These are phyloP conservation scores for Extremus antarcticus DNA, from an alignment of 495 filamentous ascomycete species.

Conservation along the genomic window DNA sequence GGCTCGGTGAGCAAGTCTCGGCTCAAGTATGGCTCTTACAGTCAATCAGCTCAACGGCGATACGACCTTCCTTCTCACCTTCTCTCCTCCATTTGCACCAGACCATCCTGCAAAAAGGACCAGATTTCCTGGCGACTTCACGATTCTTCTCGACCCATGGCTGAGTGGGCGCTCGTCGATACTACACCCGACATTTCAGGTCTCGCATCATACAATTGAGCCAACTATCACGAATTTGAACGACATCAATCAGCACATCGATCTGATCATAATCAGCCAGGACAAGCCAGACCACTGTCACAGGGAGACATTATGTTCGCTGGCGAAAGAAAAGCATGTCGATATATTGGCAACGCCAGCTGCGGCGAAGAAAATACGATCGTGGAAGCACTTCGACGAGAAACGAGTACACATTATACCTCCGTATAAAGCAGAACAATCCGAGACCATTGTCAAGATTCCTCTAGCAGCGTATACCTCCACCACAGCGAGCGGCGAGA, in stretches of 20 bases:
- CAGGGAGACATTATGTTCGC: constrained; percentile 50
- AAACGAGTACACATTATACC: constrained; percentile 41
- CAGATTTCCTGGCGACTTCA: constrained; percentile 39
- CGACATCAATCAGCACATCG: constrained; percentile 48
- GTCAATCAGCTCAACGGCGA: constrained; percentile 60
- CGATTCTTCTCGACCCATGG: constrained; percentile 64
- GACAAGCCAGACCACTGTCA: constrained; percentile 63
- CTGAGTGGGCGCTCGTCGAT: constrained; percentile 50
- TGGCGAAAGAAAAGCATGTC: constrained; percentile 43
- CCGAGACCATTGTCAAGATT: constrained; percentile 36
- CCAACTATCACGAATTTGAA: constrained; percentile 48
- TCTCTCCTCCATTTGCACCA: constrained; percentile 38
- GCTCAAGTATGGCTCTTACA: constrained; percentile 29
- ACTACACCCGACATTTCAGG: constrained; percentile 50
- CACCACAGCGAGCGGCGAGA: constrained; percentile 44
- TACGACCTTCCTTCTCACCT: constrained; percentile 57
- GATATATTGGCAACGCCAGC: constrained; percentile 53
- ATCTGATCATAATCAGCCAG: constrained; percentile 60
- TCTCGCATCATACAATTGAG: constrained; percentile 40
- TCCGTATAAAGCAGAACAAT: constrained; percentile 40
- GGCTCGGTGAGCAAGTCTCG: not conserved
- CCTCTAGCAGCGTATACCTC: constrained; percentile 37
- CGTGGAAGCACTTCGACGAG: constrained; percentile 53
- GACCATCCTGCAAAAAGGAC: constrained; percentile 25
- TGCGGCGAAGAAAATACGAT: constrained; percentile 48